Evolutionary conservation across 2,329 filamentous ascomycete species (phyloP), one percentile per base, ranked within the genome.

Genomic region (Monilinia aucupariae): DNA sequence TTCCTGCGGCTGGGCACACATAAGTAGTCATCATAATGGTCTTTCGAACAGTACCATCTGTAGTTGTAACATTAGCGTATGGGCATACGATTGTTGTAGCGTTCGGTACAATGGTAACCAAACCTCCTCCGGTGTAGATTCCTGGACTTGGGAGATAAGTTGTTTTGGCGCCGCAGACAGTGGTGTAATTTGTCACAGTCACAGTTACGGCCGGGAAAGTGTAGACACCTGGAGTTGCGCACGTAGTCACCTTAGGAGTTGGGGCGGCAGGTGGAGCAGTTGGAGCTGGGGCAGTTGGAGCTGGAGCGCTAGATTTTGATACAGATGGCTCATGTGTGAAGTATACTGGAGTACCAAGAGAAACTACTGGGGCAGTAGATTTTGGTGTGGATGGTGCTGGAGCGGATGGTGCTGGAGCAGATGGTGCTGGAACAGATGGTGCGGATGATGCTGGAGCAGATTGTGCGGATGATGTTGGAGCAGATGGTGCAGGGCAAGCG

Each of bases 141-240:
- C 89, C 89, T 64, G 81, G 15, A 84, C 78, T 63, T 61, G 86
- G 78, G 56, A 90, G 79, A 58, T 80, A 76, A 68, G 87, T 88
- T 64, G 83, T 81, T 67, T 84, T 80, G 59, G 83, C 82, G 70
- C 76, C 87, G 75, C 83, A 85, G 66, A 89, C 86, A 47, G 86
- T 89, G 69, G 85, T 88, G 65, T 83, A 82, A 75, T 85, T 79
- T 66, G 81, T 85, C 68, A 92, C 77, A 65, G 84, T 87, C 68
- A 90, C 73, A 66, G 88, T 92, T 69, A 82, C 88, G 64, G 88
- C 87, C 69, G 86, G 85, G 80, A 90, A 85, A 69, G 88, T 91
- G 80, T 91, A 92, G 66, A 82, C 83, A 76, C 89, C 89, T 39
- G 88, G 84, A 52, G 85, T 86, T 61, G 84, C 78, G 81, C 81